A percentile compares a stretch with the other conserved stretches of the same genome.
phyloP scores from a whole-genome alignment of 2,329 filamentous ascomycete species.

The Phaeosphaeriaceae sp. region DNA sequence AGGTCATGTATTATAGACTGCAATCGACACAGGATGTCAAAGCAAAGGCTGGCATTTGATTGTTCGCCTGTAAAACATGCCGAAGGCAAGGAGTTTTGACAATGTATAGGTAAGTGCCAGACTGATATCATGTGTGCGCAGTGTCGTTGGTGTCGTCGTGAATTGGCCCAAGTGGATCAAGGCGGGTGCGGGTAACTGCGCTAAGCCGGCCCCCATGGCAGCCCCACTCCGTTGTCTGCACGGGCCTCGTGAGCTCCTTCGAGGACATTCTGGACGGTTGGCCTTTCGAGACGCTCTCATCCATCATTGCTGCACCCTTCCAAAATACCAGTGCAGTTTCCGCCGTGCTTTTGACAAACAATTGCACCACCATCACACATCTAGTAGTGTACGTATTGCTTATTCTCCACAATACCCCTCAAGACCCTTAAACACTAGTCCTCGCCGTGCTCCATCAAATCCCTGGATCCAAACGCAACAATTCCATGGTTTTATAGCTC shows the following conservation, averaged over 20 bases:
- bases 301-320: constrained; percentile 5
- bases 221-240: constrained; percentile 9
- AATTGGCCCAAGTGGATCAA: background rate
- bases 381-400: background rate
- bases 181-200: background rate
- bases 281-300: constrained; percentile 12
- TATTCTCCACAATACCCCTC: background rate
- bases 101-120: no score
- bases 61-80: no score
- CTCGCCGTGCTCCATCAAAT: background rate
- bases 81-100: no score
- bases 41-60: no score
- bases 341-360: constrained; percentile 10
- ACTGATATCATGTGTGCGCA: background rate
- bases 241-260: constrained; percentile 18
- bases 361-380: constrained; percentile 12
- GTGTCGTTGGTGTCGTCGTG: background rate
- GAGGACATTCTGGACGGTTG: constrained; percentile 24
- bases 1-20: background rate
- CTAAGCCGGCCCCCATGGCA: background rate
- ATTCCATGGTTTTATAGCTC: background rate
- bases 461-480: constrained; percentile 1
- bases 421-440: background rate
- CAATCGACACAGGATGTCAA: background rate
- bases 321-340: constrained; percentile 3